Evolutionary conservation across 2,329 filamentous ascomycete genomes (phyloP), one percentile per base, ranked within the genome.

Genomic region (Aureobasidium uvarum): DNA sequence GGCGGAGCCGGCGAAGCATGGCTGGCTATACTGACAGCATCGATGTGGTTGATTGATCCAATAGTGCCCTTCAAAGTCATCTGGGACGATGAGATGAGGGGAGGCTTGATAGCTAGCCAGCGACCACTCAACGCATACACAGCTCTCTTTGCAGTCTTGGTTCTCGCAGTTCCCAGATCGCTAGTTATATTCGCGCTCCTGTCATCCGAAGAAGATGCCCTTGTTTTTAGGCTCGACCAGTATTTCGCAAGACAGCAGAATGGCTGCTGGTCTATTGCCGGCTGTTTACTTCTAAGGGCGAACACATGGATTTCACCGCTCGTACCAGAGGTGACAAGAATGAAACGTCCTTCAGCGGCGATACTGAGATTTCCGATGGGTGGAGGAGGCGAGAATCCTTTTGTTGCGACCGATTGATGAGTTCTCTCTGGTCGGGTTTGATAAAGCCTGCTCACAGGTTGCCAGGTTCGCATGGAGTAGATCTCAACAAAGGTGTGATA

Each of bases 401-500:
- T 82, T 77, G 88, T 86, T 70, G 80, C 72, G 73, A 80, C 62
- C 43, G 87, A 79, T 67, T 84, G 79, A 71, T 83, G 81, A 71
- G 90, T 76, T 54, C 85, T 79, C 63, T 86, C 80, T 73, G 86
- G 81, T 58, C 90, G 84, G 50, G 89, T 87, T 71, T 87, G 85
- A 67, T 96, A 87, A 10, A 98, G 80, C 0, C 90, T 89, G 31
- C 88, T 85, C 64, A 97, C 78, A 64, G 86, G 85, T 67, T 85
- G 83, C 71, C 87, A 88, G n/a, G 88, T 90, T 70, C 85, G 86
- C 67, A 98, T 79, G 0, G 93, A 97, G 76, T 94, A 96, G 0
- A 98, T 81, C 70, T 97, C 92, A 6, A 96, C 91, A 0, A 89
- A 89, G 0, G 93, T 97, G 76, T 96, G 92, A 72, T 94, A 96